These are phyloP conservation scores for Epichloe sibirici DNA, from an alignment of 2,329 filamentous ascomycete genomes.

Conservation along the genomic window DNA sequence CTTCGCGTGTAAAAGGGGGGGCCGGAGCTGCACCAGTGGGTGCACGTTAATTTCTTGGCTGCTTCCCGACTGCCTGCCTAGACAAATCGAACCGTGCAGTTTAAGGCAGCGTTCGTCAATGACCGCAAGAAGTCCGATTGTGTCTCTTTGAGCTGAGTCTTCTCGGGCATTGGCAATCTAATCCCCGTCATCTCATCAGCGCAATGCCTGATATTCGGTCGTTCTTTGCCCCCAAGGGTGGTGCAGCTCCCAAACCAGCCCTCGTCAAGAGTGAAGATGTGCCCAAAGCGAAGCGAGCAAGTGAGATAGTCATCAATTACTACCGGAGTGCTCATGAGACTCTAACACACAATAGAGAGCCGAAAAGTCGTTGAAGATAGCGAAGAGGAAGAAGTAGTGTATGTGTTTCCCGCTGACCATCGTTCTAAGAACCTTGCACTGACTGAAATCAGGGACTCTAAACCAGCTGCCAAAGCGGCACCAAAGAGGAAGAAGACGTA, in stretches of 20 bases:
- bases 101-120: slow-evolving; percentile 13
- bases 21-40: slow-evolving; percentile 7
- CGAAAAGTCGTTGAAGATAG: slow-evolving; percentile 73
- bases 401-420: neutral
- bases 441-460: slow-evolving; percentile 31
- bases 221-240: slow-evolving; percentile 73
- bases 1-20: slow-evolving; percentile 25
- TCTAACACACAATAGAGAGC: slow-evolving; percentile 26
- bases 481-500: slow-evolving; percentile 45
- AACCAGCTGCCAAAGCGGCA: slow-evolving; percentile 35
- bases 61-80: slow-evolving; percentile 9
- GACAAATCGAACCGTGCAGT: neutral
- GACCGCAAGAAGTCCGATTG: slow-evolving; percentile 11
- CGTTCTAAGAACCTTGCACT: neutral
- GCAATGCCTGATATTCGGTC: slow-evolving; percentile 81
- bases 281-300: slow-evolving; percentile 31
- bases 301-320: slow-evolving; percentile 19
- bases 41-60: slow-evolving; percentile 24
- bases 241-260: slow-evolving; percentile 36
- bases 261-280: slow-evolving; percentile 34
- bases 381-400: slow-evolving; percentile 52
- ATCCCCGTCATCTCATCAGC: neutral
- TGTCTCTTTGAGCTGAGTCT: slow-evolving; percentile 1
- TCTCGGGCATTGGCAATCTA: slow-evolving; percentile 1
- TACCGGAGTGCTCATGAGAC: neutral